Evolutionary conservation across 257 asterid genomes (phyloP), one percentile per base, ranked within the genome.

Genomic region (Solanum etuberosum): DNA sequence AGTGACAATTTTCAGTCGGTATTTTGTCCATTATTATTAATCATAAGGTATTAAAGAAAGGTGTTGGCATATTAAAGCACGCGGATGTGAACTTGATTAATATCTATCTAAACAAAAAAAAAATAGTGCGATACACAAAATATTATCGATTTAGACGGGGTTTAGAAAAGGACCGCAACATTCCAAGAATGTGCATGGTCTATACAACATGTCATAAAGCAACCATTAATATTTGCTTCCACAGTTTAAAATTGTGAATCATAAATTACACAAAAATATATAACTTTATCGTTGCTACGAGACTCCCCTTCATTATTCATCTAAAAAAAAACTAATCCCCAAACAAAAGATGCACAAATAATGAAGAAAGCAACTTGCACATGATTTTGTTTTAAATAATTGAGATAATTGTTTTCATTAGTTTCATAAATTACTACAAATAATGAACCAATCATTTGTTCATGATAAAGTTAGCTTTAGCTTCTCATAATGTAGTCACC

Each of bases 151-250:
- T 68, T 3, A 31, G 0, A 5, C 0, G 3, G 1, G 1, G 1
- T 65, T 13, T 67, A 5, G 11, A 2, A 0, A 65, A 12, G 15
- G 0, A 13, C 0, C 0, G 4, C 0, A 1, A 9, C 6, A 14
- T 27, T 67, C 1, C 8, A 6, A 6, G 1, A 27, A 0, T 7
- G 1, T 54, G 13, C 65, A 8, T 68, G n/a, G 9, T 3, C 4
- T 31, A 68, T 7, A 68, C 11, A 3, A 29, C 5, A 14, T 27
- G 25, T 3, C 65, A 0, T 20, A 54, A 54, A 54, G 0, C 0
- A 54, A 54, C 4, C 10, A 0, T 20, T 54, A 0, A 15, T 54
- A 54, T 54, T 54, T 7, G 0, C 25, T 7, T 16, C 2, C 1
- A 31, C 2, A 15, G 0, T 16, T 15, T 0, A 16, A 68, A 31